A percentile compares a stretch with the other conserved stretches of the same genome.
Evolutionary conservation across 257 asterid species (phyloP).

Genomic region (Solanum pinnatisectum): DNA sequence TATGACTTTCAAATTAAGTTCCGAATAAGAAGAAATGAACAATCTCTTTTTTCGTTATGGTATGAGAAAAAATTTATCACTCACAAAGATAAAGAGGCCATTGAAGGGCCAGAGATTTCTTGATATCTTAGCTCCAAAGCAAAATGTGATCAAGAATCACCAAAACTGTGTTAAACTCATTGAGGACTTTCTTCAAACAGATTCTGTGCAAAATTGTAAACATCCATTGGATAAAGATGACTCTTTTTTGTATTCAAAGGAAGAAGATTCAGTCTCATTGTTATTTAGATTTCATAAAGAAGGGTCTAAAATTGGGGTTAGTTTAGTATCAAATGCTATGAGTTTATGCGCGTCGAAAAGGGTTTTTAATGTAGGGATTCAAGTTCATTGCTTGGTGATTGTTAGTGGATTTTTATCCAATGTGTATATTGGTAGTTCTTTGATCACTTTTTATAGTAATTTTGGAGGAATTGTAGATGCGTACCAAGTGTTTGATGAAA

Average conservation of each 20-base stretch:
- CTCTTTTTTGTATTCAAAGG: neutral
- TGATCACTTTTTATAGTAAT: constrained; percentile 16
- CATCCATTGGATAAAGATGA: neutral
- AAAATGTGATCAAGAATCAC: neutral
- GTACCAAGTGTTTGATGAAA: constrained; percentile 20
- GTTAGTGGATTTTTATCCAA: constrained; percentile 13
- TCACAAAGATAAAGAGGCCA: neutral
- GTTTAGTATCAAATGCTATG: constrained; percentile 16
- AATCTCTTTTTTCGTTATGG: neutral
- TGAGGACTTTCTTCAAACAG: constrained; percentile 17
- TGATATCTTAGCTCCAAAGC: constrained; percentile 16
- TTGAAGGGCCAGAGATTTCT: constrained; percentile 4
- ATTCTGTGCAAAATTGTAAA: neutral
- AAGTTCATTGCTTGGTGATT: constrained; percentile 18
- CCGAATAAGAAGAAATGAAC: neutral
- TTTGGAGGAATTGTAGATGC: constrained; percentile 9
- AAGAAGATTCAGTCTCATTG: constrained; percentile 3
- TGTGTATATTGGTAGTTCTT: constrained; percentile 22
- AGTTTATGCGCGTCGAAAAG: constrained; percentile 15
- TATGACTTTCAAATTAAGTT: too few relatives aligned
- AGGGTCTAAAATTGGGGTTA: constrained; percentile 6
- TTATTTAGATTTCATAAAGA: constrained; percentile 12
- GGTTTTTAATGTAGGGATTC: constrained; percentile 13
- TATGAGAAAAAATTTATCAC: neutral
- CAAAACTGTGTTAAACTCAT: constrained; percentile 14